Evolutionary conservation across 2,329 filamentous ascomycete genomes (phyloP).

Genomic region (Aureobasidium sp.): DNA sequence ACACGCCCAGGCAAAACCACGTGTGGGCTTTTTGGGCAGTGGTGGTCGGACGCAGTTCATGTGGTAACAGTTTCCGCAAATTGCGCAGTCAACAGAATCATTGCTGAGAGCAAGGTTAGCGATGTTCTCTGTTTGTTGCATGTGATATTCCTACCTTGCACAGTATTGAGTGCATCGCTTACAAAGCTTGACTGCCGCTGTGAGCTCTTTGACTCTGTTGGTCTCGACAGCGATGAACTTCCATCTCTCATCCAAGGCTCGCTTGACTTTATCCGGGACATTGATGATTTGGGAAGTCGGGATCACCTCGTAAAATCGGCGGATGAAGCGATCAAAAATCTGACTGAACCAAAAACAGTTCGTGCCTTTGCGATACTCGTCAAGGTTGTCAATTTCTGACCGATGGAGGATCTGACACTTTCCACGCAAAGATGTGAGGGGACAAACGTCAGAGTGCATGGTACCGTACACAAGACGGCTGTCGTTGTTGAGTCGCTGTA

Average conservation of each 20-base stretch:
- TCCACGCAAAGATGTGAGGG: slow-evolving; percentile 82
- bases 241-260: slow-evolving; percentile 92
- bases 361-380: slow-evolving; percentile 74
- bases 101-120: slow-evolving; percentile 47
- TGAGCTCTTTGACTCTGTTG: slow-evolving; percentile 88
- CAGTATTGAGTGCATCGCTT: slow-evolving; percentile 89
- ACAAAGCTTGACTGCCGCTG: slow-evolving; percentile 91
- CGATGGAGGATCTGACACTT: slow-evolving; percentile 89
- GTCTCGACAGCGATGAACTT: slow-evolving; percentile 93
- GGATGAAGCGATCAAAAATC: slow-evolving; percentile 95
- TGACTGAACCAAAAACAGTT: slow-evolving; percentile 97
- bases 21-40: slow-evolving; percentile 87
- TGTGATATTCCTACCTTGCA: slow-evolving; percentile 61
- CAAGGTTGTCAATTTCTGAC: slow-evolving; percentile 74
- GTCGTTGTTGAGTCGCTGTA: slow-evolving; percentile 85
- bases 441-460: slow-evolving; percentile 97
- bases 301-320: slow-evolving; percentile 95
- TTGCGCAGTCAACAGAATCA: slow-evolving; percentile 94
- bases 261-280: slow-evolving; percentile 90
- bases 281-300: slow-evolving; percentile 91
- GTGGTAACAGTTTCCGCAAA: slow-evolving; percentile 92
- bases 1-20: slow-evolving; percentile 97
- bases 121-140: slow-evolving; percentile 20
- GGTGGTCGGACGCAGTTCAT: slow-evolving; percentile 96
- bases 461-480: slow-evolving; percentile 88